Conservation (phyloP, 2,329 filamentous ascomycete species). For the Fusarium nygamai region DNA sequence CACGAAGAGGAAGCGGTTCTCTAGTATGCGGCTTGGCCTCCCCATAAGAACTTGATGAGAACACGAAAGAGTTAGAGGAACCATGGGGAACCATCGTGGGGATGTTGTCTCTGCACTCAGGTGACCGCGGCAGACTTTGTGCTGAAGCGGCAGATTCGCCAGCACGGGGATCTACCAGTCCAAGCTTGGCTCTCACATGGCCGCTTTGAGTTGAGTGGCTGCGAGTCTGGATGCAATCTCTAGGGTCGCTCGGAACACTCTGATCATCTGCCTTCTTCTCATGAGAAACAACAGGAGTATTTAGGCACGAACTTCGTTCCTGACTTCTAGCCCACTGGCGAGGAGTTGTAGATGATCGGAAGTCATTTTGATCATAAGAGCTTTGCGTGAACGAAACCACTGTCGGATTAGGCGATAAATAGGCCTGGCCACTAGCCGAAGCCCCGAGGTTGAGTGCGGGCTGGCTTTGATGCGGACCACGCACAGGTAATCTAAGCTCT, state of each 20-base stretch:
- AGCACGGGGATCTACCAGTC: not conserved
- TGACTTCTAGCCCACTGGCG: not conserved
- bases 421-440: not conserved
- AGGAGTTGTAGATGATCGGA: rapidly evolving
- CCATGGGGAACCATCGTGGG: not conserved
- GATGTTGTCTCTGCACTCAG: not conserved
- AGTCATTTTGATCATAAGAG: not conserved
- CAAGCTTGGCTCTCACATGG: not conserved
- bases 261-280: not conserved
- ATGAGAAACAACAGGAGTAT: too few relatives aligned
- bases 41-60: not conserved
- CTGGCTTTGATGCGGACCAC: not conserved
- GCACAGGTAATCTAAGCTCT: rapidly evolving
- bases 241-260: not conserved
- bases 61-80: not conserved
- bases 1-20: not conserved
- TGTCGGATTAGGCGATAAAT: not conserved
- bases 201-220: not conserved
- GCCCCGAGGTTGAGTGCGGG: not conserved
- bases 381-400: not conserved
- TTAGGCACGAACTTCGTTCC: not conserved
- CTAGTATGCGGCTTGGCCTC: not conserved
- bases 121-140: not conserved
- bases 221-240: not conserved
- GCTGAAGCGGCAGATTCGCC: not conserved